Evolutionary conservation across 192 early-diverging fungal species (phyloP).

Genomic region (Gamsiella multidivaricata): DNA sequence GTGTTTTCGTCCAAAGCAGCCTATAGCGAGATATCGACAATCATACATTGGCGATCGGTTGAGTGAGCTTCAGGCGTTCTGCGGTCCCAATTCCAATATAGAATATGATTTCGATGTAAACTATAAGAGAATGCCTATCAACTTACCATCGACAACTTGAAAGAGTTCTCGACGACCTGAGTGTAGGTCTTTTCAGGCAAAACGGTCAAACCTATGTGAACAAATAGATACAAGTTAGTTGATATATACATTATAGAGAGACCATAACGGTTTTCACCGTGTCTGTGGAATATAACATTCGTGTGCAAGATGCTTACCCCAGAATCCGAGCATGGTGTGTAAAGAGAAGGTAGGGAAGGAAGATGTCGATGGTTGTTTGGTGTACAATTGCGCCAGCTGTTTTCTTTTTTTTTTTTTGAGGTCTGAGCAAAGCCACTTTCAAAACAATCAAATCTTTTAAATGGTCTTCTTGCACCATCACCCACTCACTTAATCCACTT

Average conservation of each 20-base stretch:
- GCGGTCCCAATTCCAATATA: neutral
- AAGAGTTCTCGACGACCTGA: conserved; percentile 77
- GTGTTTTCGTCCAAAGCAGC: conserved; percentile 72
- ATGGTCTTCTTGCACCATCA: no score
- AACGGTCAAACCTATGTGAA: conserved; percentile 67
- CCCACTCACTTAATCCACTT: no score
- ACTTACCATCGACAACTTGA: conserved; percentile 77
- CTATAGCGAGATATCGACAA: conserved; percentile 46
- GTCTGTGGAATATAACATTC: no score
- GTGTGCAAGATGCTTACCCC: conserved; percentile 50
- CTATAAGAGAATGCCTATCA: neutral
- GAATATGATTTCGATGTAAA: neutral
- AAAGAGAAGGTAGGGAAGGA: conserved; percentile 1
- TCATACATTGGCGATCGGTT: neutral
- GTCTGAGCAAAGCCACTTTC: conserved; percentile 7
- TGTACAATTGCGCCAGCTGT: neutral
- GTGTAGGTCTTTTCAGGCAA: conserved; percentile 75
- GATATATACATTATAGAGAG: neutral
- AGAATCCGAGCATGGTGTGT: conserved; percentile 67
- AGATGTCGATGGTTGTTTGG: conserved; percentile 5
- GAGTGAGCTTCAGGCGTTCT: neutral
- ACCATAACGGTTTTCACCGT: neutral
- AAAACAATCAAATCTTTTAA: neutral
- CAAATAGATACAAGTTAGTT: neutral
- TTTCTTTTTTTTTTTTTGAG: conserved; percentile 10